These are phyloP conservation scores for Nematocida sp. DNA, from an alignment of 371 early-diverging fungal genomes.

Conservation along the genomic window DNA sequence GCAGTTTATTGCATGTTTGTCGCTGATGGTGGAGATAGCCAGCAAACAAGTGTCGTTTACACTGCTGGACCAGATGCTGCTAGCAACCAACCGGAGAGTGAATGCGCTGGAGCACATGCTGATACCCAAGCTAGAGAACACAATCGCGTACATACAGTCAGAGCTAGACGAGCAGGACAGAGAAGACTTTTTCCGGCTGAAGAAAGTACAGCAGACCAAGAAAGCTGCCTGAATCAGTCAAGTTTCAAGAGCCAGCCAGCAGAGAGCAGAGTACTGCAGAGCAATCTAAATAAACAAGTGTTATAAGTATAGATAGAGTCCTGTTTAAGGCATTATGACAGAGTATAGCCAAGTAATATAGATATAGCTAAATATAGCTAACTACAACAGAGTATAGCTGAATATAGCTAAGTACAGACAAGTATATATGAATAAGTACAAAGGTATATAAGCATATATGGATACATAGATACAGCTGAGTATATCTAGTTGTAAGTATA, in stretches of 20 bases:
- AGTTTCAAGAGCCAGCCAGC: no score
- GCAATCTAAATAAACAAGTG: no score
- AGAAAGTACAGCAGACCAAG: conserved; percentile 61
- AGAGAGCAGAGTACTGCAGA: no score
- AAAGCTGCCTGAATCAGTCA: neutral
- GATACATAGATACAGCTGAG: no score
- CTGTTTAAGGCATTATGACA: no score
- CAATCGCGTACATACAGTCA: conserved; percentile 84
- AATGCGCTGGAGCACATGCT: conserved; percentile 97
- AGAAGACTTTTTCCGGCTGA: conserved; percentile 88
- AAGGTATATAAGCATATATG: no score
- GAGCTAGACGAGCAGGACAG: conserved; percentile 98
- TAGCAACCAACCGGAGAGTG: conserved; percentile 92
- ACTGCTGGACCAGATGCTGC: conserved; percentile 91
- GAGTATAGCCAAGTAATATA: no score
- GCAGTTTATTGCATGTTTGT: conserved; percentile 80
- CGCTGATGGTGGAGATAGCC: conserved; percentile 83
- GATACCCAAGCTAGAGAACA: conserved; percentile 93
- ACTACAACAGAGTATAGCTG: no score
- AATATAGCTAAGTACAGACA: no score
- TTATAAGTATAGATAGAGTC: no score
- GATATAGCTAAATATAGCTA: no score
- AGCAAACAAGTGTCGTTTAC: conserved; percentile 80
- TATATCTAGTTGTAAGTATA: neutral
- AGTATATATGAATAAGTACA: no score